phyloP scores from a whole-genome alignment of 2,329 filamentous ascomycete genomes.

The Pseudogymnoascus sp. region DNA sequence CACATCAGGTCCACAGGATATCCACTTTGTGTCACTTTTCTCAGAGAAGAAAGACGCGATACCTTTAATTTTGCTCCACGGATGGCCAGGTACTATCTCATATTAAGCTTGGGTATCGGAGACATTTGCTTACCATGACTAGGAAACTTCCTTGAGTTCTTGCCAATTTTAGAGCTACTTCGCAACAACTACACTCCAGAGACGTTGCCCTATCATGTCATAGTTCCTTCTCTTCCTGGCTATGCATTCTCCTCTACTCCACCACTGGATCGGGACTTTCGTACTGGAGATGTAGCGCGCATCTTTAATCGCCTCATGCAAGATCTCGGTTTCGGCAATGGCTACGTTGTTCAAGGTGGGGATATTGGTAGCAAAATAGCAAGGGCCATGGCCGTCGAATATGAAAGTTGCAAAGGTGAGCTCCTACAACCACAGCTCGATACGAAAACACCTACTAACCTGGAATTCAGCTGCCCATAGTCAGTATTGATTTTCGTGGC shows the following conservation, averaged over 20 bases:
- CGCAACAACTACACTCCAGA: slow-evolving; percentile 40
- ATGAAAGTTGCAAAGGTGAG: slow-evolving; percentile 35
- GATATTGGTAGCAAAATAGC: slow-evolving; percentile 39
- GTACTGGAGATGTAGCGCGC: slow-evolving; percentile 13
- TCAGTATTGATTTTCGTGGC: slow-evolving; percentile 12
- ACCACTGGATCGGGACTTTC: slow-evolving; percentile 40
- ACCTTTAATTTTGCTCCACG: slow-evolving; percentile 46
- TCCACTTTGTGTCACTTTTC: slow-evolving; percentile 50
- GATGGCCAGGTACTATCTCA: slow-evolving; percentile 43
- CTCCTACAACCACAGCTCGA: slow-evolving; percentile 18
- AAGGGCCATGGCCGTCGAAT: slow-evolving; percentile 34
- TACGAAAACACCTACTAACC: slow-evolving; percentile 23
- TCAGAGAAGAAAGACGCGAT: slow-evolving; percentile 42
- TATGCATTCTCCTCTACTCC: background rate
- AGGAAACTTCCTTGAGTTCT: slow-evolving; percentile 46
- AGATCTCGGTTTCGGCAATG: slow-evolving; percentile 14
- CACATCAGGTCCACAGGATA: slow-evolving; percentile 30
- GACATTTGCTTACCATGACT: background rate
- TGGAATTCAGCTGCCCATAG: slow-evolving; percentile 31
- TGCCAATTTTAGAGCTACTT: slow-evolving; percentile 42
- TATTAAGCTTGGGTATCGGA: slow-evolving; percentile 39
- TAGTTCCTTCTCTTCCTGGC: background rate
- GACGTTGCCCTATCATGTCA: slow-evolving; percentile 30
- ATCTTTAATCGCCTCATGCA: slow-evolving; percentile 12
- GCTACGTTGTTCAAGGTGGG: slow-evolving; percentile 16